phyloP scores from a whole-genome alignment of 768 basidiomycete species.

The Kwoniella dejecticola region DNA sequence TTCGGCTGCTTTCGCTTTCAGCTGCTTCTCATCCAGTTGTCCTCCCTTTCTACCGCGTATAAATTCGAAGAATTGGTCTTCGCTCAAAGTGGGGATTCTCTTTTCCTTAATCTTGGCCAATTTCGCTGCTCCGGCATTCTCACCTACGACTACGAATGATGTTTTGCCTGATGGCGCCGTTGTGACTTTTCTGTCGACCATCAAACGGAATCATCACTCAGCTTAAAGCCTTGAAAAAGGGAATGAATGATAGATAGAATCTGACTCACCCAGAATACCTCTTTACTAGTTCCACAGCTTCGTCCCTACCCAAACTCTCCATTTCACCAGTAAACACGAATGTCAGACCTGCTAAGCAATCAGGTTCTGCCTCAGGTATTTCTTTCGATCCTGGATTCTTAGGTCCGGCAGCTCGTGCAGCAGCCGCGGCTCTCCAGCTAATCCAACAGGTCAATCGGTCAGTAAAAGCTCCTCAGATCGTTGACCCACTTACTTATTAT shows the following conservation, averaged over 20 bases:
- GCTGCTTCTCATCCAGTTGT: conserved; percentile 72
- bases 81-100: conserved; percentile 70
- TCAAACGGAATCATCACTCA: not conserved
- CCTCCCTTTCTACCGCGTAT: conserved; percentile 71
- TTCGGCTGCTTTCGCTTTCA: conserved; percentile 67
- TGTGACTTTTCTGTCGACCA: conserved; percentile 71
- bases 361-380: conserved; percentile 69
- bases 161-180: conserved; percentile 87
- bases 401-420: conserved; percentile 40
- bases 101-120: conserved; percentile 83
- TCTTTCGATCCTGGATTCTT: conserved; percentile 63
- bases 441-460: too few species aligned
- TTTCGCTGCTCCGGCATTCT: conserved; percentile 84
- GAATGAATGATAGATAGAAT: not conserved
- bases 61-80: conserved; percentile 82
- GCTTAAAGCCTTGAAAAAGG: not conserved
- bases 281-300: conserved; percentile 83
- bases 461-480: not conserved
- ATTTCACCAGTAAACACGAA: conserved; percentile 97
- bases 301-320: conserved; percentile 80
- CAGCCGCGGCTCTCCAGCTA: conserved; percentile 52
- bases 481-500: conserved; percentile 55
- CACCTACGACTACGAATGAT: conserved; percentile 82
- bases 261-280: conserved; percentile 80
- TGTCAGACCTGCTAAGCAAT: conserved; percentile 79